A percentile compares a stretch with the other conserved stretches of the same genome.
These are phyloP conservation scores for Spizellomyces sp. DNA, from an alignment of 192 early-diverging fungal species.

Conservation along the genomic window DNA sequence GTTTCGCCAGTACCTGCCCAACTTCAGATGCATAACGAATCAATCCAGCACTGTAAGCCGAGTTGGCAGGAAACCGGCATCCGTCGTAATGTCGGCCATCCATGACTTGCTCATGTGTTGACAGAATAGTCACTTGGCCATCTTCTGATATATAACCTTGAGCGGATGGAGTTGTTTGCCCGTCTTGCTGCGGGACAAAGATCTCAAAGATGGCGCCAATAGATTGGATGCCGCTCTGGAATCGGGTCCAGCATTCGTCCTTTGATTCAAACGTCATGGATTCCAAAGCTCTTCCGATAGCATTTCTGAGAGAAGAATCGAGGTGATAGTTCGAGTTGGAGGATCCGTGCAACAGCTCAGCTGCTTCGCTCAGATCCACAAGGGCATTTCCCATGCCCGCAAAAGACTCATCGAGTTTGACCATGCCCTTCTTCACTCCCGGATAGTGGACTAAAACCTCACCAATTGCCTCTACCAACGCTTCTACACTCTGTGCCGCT, in stretches of 20 bases:
- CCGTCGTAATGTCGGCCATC: conserved; percentile 5
- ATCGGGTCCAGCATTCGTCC: not conserved
- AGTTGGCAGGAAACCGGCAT: not conserved
- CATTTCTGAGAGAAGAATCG: not conserved
- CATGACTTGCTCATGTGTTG: conserved; percentile 9
- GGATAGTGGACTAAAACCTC: not conserved
- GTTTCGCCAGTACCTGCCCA: not conserved
- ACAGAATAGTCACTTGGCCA: not conserved
- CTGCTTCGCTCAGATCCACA: not conserved
- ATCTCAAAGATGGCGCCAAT: conserved; percentile 6
- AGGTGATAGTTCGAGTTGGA: no score
- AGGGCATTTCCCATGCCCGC: conserved; percentile 2
- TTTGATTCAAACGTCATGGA: not conserved
- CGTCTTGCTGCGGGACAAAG: not conserved
- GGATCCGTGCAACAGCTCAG: not conserved
- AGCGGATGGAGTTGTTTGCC: conserved; percentile 6
- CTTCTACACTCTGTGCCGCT: not conserved
- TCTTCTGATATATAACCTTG: conserved; percentile 4
- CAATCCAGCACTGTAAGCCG: not conserved
- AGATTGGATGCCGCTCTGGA: not conserved
- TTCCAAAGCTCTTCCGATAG: conserved; percentile 3
- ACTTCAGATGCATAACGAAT: not conserved
- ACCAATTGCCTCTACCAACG: not conserved
- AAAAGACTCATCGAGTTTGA: conserved; percentile 9
- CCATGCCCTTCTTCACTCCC: not conserved